phyloP scores from a whole-genome alignment of 176 grass and related monocot genomes.

The Leersia perrieri region DNA sequence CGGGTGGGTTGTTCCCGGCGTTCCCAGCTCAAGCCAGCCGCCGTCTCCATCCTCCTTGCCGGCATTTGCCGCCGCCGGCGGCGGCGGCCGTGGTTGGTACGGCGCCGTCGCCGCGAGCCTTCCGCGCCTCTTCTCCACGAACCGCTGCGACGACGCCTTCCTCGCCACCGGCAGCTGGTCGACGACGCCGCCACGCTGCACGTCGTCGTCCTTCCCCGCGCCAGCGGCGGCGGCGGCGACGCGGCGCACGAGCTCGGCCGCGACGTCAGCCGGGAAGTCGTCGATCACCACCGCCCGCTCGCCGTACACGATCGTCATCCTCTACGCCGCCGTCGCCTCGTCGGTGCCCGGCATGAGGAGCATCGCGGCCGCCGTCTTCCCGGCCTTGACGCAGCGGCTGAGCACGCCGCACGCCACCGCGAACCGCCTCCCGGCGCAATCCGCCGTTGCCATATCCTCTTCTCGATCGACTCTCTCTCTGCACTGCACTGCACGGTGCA shows the following conservation, averaged over 20 bases:
- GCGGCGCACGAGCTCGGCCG: conserved; percentile 39
- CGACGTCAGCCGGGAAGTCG: conserved; percentile 48
- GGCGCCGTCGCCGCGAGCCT: conserved; percentile 20
- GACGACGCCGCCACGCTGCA: not conserved
- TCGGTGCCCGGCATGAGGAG: conserved; percentile 11
- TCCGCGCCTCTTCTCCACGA: conserved; percentile 65
- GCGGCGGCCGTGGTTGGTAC: not conserved
- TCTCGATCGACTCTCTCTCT: too few species aligned
- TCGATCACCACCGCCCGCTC: conserved; percentile 51
- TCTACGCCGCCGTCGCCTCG: not conserved
- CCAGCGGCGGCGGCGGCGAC: not conserved
- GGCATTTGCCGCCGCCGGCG: not conserved
- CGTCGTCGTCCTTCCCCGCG: too few species aligned
- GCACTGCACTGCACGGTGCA: too few species aligned
- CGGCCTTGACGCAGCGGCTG: conserved; percentile 40
- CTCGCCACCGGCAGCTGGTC: conserved; percentile 54
- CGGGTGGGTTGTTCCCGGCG: not conserved
- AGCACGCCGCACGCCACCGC: conserved; percentile 35
- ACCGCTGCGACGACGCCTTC: conserved; percentile 62
- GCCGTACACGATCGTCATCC: conserved; percentile 53
- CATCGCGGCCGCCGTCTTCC: not conserved
- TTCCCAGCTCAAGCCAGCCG: not conserved
- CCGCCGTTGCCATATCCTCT: not conserved
- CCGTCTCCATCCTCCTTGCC: not conserved
- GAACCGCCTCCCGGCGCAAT: not conserved